These are phyloP conservation scores for Maudiozyma serrabonitensis DNA, from an alignment of 805 yeast species.

Conservation along the genomic window DNA sequence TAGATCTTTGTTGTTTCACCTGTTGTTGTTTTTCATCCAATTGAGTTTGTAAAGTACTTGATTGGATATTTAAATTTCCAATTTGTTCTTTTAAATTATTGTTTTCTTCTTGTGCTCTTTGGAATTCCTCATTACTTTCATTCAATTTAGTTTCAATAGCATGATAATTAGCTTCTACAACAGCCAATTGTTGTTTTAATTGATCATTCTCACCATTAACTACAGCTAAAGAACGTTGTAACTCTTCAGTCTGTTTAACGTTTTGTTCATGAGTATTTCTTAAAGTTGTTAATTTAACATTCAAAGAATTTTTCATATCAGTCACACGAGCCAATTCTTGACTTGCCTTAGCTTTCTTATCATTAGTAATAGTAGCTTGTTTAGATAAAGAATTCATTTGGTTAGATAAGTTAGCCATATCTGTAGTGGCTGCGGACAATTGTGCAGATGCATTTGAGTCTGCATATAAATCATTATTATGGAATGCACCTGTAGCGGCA, in stretches of 20 bases:
- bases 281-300: slow-evolving; percentile 55
- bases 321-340: slow-evolving; percentile 64
- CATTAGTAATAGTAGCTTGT: slow-evolving; percentile 63
- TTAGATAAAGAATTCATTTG: slow-evolving; percentile 70
- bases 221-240: slow-evolving; percentile 50
- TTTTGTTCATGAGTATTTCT: slow-evolving; percentile 70
- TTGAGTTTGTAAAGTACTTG: slow-evolving; percentile 47
- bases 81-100: slow-evolving; percentile 58
- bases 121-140: slow-evolving; percentile 48
- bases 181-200: slow-evolving; percentile 59
- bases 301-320: slow-evolving; percentile 59
- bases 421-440: slow-evolving; percentile 71
- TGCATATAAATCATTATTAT: slow-evolving; percentile 43
- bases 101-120: slow-evolving; percentile 61
- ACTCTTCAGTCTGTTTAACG: slow-evolving; percentile 61
- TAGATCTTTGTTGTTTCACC: slow-evolving; percentile 50
- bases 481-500: slow-evolving; percentile 14
- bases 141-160: slow-evolving; percentile 57
- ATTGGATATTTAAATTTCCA: slow-evolving; percentile 56
- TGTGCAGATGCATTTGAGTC: slow-evolving; percentile 55
- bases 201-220: slow-evolving; percentile 60
- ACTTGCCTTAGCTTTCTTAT: slow-evolving; percentile 64
- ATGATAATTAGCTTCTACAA: slow-evolving; percentile 70
- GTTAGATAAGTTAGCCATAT: slow-evolving; percentile 75
- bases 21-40: slow-evolving; percentile 44